Conservation (phyloP, 106 monocot genomes). For the Cymbidium sinense region DNA sequence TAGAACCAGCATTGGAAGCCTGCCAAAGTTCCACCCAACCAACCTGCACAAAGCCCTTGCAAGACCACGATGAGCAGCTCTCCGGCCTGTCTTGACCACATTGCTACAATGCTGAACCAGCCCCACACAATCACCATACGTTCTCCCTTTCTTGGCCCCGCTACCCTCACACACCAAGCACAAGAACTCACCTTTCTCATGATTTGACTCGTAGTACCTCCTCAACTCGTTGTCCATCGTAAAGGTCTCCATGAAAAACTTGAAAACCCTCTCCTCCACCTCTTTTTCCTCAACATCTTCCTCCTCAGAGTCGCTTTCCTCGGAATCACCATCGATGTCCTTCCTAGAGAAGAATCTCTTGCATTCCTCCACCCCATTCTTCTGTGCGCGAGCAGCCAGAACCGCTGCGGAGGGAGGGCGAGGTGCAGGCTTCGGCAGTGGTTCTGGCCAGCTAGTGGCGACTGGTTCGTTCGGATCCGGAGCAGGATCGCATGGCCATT, state of each 20-base stretch:
- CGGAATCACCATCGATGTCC: not conserved
- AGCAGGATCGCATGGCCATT: constrained; percentile 28
- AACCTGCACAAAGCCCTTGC: constrained; percentile 44
- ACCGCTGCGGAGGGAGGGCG: constrained; percentile 6
- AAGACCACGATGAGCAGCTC: constrained; percentile 50
- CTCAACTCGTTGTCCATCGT: constrained; percentile 41
- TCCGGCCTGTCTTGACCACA: constrained; percentile 31
- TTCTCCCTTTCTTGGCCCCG: constrained; percentile 36
- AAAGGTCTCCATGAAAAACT: constrained; percentile 45
- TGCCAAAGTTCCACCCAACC: constrained; percentile 48
- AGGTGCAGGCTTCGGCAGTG: not conserved
- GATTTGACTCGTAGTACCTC: constrained; percentile 46
- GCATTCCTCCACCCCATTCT: constrained; percentile 10
- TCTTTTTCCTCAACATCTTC: constrained; percentile 25
- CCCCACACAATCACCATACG: constrained; percentile 31
- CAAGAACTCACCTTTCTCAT: constrained; percentile 50
- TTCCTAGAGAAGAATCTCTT: constrained; percentile 5
- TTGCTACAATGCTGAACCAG: constrained; percentile 56
- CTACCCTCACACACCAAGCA: constrained; percentile 56
- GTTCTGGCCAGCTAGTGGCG: constrained; percentile 9
- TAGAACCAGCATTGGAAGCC: constrained; percentile 62
- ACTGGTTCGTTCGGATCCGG: not conserved
- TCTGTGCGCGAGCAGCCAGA: constrained; percentile 7
- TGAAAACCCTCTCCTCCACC: constrained; percentile 16
- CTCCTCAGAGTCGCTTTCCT: constrained; percentile 17